Percentiles rank a stretch among this genome's conserved stretches.
phyloP scores from a whole-genome alignment of 2,329 filamentous ascomycete genomes.

The Rhytidhysteron rufulum region DNA sequence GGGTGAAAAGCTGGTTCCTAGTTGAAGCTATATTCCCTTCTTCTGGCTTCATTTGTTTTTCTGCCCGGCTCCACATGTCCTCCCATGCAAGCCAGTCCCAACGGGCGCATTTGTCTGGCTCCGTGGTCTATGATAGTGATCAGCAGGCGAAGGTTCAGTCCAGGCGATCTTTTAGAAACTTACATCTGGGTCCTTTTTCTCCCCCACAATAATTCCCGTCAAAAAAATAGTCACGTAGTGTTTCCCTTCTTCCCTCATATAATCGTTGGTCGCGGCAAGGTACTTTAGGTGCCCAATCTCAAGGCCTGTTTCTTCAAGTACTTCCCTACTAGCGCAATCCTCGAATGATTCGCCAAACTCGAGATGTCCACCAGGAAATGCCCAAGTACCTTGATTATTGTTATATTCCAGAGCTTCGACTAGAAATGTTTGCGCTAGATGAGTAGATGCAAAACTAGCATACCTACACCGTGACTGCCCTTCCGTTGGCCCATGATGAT shows the following conservation, averaged over 20 bases:
- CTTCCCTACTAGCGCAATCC: conserved; percentile 63
- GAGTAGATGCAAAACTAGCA: conserved; percentile 1
- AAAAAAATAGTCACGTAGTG: conserved; percentile 77
- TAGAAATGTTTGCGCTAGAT: background rate
- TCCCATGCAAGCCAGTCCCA: conserved; percentile 55
- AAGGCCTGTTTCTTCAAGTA: conserved; percentile 64
- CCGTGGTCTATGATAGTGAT: conserved; percentile 25
- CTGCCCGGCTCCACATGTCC: conserved; percentile 39
- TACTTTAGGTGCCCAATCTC: conserved; percentile 51
- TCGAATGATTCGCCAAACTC: conserved; percentile 64
- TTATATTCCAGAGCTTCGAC: conserved; percentile 2
- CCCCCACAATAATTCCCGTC: conserved; percentile 48
- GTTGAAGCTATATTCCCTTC: conserved; percentile 22
- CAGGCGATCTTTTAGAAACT: conserved; percentile 14
- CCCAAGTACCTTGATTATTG: conserved; percentile 56
- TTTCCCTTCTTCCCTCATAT: conserved; percentile 57
- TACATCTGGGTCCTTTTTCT: conserved; percentile 52
- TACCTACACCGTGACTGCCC: conserved; percentile 46
- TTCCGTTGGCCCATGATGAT: conserved; percentile 48
- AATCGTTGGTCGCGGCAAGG: conserved; percentile 62
- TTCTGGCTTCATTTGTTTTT: conserved; percentile 27
- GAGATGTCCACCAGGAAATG: conserved; percentile 72
- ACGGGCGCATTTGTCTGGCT: conserved; percentile 52
- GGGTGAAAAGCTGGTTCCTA: conserved; percentile 40
- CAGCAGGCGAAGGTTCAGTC: background rate